Conservation (phyloP, 805 yeast genomes). For the Kodamaea neixiangensis region DNA sequence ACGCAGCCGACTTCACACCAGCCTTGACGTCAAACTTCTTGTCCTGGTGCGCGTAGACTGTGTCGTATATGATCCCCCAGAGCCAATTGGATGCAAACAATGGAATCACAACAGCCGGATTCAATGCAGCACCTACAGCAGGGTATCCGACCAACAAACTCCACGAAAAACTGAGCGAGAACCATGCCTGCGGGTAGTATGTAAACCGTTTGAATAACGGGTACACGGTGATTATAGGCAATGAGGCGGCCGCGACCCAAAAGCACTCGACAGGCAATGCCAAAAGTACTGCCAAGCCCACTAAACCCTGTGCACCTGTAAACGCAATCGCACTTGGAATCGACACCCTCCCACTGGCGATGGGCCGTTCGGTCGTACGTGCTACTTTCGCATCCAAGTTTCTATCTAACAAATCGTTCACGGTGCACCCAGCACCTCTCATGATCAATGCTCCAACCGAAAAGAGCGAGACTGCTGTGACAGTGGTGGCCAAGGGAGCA, state of each 20-base stretch:
- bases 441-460: conserved; percentile 84
- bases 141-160: conserved; percentile 94
- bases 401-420: conserved; percentile 86
- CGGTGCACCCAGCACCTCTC: conserved; percentile 98
- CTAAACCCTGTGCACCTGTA: conserved; percentile 69
- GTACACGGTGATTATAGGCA: conserved; percentile 79
- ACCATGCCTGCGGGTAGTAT: conserved; percentile 86
- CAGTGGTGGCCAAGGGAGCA: conserved; percentile 67
- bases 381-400: conserved; percentile 82
- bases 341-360: conserved; percentile 82
- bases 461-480: conserved; percentile 66
- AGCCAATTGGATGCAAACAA: conserved; percentile 72
- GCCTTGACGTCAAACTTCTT: conserved; percentile 83
- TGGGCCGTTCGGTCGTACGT: conserved; percentile 88
- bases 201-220: conserved; percentile 95
- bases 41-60: conserved; percentile 97
- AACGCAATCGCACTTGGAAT: conserved; percentile 69
- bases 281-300: conserved; percentile 71
- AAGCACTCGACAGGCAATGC: conserved; percentile 82
- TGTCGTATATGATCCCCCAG: conserved; percentile 97
- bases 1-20: conserved; percentile 93
- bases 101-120: conserved; percentile 74
- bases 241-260: conserved; percentile 75
- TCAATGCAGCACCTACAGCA: conserved; percentile 84
- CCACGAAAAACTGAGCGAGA: conserved; percentile 89